These are phyloP conservation scores for Ambrosiella cleistominuta DNA, from an alignment of 2,329 filamentous ascomycete genomes.

Conservation along the genomic window DNA sequence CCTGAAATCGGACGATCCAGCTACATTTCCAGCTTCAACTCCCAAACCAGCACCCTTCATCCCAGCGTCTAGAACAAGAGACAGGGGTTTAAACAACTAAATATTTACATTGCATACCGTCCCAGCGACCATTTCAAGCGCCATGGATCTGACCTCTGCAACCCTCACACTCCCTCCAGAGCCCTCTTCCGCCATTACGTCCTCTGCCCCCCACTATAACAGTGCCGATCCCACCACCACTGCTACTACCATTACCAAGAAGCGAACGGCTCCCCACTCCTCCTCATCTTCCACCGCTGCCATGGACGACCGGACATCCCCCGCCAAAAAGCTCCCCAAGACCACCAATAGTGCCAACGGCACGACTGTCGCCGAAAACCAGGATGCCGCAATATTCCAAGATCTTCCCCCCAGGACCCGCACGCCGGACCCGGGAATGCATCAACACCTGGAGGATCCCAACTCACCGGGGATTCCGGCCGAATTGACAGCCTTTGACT, in stretches of 20 bases:
- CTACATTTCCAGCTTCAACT: not conserved
- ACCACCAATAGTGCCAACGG: not conserved
- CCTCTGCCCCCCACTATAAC: not conserved
- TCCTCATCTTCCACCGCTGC: not conserved
- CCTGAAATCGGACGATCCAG: not conserved
- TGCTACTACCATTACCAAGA: not conserved
- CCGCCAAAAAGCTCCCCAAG: not conserved
- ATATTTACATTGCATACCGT: not conserved
- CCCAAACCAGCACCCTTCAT: not conserved
- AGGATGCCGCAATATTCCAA: slow-evolving; percentile 3
- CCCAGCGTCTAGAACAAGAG: not conserved
- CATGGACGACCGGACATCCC: not conserved
- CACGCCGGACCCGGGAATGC: slow-evolving; percentile 11
- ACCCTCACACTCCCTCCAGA: not conserved
- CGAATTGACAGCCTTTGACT: slow-evolving; percentile 40
- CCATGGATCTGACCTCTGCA: not conserved
- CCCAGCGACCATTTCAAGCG: not conserved
- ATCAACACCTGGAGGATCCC: not conserved
- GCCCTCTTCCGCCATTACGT: not conserved
- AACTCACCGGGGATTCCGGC: slow-evolving; percentile 29
- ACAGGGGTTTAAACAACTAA: not conserved
- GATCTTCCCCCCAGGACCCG: slow-evolving; percentile 4
- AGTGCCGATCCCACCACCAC: not conserved
- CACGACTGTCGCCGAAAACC: not conserved
- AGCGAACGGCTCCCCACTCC: not conserved